Evolutionary conservation across 2,329 filamentous ascomycete species (phyloP).

Genomic region (Raffaelea deltoideospora): DNA sequence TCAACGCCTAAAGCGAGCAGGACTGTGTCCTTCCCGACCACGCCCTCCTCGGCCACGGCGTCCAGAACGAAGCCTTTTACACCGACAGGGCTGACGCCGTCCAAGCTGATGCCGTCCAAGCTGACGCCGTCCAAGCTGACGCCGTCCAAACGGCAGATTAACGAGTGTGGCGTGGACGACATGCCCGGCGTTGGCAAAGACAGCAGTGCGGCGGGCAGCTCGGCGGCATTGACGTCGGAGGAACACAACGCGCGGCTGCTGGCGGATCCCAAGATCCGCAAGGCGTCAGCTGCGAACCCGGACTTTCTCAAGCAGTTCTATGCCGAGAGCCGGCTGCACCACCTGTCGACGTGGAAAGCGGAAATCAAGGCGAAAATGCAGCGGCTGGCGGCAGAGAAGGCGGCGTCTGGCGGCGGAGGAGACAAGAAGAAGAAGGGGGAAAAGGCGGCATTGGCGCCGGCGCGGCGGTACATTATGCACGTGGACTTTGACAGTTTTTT

Average conservation of each 20-base stretch:
- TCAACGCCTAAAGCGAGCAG: too few species aligned
- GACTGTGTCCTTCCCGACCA: too few species aligned
- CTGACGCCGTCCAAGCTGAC: too few species aligned
- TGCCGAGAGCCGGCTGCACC: conserved; percentile 84
- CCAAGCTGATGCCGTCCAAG: too few species aligned
- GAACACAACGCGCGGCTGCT: conserved; percentile 81
- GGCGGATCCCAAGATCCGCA: conserved; percentile 69
- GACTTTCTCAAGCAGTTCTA: conserved; percentile 92
- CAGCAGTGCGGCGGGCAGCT: not conserved
- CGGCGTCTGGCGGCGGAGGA: conserved; percentile 15
- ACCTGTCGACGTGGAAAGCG: conserved; percentile 92
- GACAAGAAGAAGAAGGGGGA: conserved; percentile 17
- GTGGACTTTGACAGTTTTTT: conserved; percentile 99
- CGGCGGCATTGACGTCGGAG: conserved; percentile 55
- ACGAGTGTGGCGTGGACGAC: too few species aligned
- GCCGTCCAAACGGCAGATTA: too few species aligned
- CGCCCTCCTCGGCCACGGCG: too few species aligned
- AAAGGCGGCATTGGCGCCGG: conserved; percentile 28
- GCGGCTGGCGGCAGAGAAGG: conserved; percentile 57
- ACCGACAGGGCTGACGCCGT: too few species aligned
- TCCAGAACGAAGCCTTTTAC: too few species aligned
- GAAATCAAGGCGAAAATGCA: conserved; percentile 84
- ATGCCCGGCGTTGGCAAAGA: too few species aligned
- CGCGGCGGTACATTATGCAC: conserved; percentile 74
- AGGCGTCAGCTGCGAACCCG: conserved; percentile 83